These are phyloP conservation scores for Russula brevipes DNA, from an alignment of 768 basidiomycete species.

Conservation along the genomic window DNA sequence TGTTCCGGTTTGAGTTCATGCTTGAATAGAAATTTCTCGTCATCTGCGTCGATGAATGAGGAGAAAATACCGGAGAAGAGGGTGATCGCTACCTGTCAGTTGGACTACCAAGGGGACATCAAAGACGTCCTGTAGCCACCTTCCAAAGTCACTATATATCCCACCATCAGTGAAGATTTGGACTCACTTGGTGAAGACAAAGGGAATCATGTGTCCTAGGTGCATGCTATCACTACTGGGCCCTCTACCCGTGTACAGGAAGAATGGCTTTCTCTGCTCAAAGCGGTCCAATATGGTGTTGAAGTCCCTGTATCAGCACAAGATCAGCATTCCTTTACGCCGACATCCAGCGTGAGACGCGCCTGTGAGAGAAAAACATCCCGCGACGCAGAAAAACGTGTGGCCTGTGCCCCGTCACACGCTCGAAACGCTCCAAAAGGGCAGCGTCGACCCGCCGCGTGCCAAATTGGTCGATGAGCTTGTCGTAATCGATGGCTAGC, in stretches of 20 bases:
- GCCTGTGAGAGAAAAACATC: constrained; percentile 99
- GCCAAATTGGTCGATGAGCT: constrained; percentile 90
- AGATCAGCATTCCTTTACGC: neutral
- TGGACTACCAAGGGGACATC: constrained; percentile 92
- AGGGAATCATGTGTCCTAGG: constrained; percentile 95
- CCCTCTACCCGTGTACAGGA: constrained; percentile 94
- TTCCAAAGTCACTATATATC: constrained; percentile 31
- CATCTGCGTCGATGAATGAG: constrained; percentile 51
- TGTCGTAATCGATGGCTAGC: constrained; percentile 94
- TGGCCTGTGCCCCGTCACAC: constrained; percentile 79
- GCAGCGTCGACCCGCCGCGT: constrained; percentile 74
- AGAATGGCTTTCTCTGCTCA: constrained; percentile 96
- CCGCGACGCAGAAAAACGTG: constrained; percentile 86
- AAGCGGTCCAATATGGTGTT: constrained; percentile 91
- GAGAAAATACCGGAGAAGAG: neutral
- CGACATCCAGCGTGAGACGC: constrained; percentile 26
- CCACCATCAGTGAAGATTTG: too few species aligned
- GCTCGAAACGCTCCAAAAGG: constrained; percentile 84
- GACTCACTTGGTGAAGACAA: constrained; percentile 90
- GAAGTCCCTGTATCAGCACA: constrained; percentile 60
- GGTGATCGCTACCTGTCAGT: constrained; percentile 64
- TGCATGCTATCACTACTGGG: constrained; percentile 97
- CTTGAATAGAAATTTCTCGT: constrained; percentile 99
- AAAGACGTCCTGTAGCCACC: constrained; percentile 97
- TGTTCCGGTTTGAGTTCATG: constrained; percentile 89